Percentiles rank a stretch among this genome's conserved stretches.
phyloP scores from a whole-genome alignment of 2,329 filamentous ascomycete species.

The Diaporthe sp. region DNA sequence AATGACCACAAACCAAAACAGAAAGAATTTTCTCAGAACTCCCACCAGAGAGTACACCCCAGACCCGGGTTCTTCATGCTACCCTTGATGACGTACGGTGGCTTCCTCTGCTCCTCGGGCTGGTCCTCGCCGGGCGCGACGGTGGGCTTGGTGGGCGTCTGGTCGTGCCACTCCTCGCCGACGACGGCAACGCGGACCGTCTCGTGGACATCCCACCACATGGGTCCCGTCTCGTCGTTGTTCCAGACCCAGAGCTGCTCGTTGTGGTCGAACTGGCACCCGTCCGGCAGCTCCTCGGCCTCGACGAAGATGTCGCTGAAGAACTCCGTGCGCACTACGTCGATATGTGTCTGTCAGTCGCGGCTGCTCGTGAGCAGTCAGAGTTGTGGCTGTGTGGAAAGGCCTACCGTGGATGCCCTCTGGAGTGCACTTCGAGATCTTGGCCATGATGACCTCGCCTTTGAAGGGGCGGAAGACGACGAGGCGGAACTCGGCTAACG shows the following conservation, averaged over 20 bases:
- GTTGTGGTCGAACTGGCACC: slow-evolving; percentile 80
- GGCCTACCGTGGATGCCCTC: slow-evolving; percentile 78
- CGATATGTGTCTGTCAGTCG: slow-evolving; percentile 17
- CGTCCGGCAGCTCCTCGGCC: slow-evolving; percentile 79
- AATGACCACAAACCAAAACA: slow-evolving; percentile 1
- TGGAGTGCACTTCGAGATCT: slow-evolving; percentile 81
- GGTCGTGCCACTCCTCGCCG: slow-evolving; percentile 91
- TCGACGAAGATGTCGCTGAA: slow-evolving; percentile 93
- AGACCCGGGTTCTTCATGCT: slow-evolving; percentile 75
- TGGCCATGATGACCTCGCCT: slow-evolving; percentile 89
- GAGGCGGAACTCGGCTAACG: slow-evolving; percentile 88
- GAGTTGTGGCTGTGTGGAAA: no score
- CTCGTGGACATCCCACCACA: slow-evolving; percentile 93
- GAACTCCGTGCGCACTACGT: slow-evolving; percentile 84
- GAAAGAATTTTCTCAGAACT: slow-evolving; percentile 49
- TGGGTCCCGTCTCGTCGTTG: slow-evolving; percentile 74
- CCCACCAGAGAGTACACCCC: slow-evolving; percentile 77
- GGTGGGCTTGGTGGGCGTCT: slow-evolving; percentile 77
- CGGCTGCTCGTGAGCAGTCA: neutral
- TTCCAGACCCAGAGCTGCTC: slow-evolving; percentile 91
- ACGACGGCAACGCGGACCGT: slow-evolving; percentile 89
- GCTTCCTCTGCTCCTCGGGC: slow-evolving; percentile 63
- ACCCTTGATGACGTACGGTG: slow-evolving; percentile 79
- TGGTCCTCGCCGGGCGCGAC: slow-evolving; percentile 67
- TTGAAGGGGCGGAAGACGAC: slow-evolving; percentile 97